These are phyloP conservation scores for Fusarium hainanense DNA, from an alignment of 2,329 filamentous ascomycete species.

Conservation along the genomic window DNA sequence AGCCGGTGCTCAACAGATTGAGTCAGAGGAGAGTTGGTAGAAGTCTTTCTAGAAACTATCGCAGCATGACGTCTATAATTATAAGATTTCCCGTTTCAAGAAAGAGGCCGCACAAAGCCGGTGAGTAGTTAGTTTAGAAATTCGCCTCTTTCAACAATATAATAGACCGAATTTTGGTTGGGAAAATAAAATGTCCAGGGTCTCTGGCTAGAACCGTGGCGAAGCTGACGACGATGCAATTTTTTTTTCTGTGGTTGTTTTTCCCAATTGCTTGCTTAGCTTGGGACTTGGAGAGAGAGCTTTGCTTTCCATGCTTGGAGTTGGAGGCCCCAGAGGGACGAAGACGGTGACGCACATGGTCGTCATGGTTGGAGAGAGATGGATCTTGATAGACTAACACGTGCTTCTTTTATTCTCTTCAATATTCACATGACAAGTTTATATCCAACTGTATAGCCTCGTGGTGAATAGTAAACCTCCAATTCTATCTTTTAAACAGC, in stretches of 20 bases:
- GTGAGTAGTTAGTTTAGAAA: neutral
- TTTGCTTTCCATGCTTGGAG: conserved; percentile 11
- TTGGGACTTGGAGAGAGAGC: neutral
- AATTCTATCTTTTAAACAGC: neutral
- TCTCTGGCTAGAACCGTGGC: conserved; percentile 32
- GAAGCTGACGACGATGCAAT: conserved; percentile 43
- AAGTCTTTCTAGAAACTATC: conserved; percentile 21
- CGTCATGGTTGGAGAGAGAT: conserved; percentile 45
- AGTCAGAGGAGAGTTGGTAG: conserved; percentile 3
- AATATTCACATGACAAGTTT: too few relatives aligned
- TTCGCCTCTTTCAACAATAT: conserved; percentile 22
- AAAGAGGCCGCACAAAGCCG: conserved; percentile 20
- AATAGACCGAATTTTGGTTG: conserved; percentile 16
- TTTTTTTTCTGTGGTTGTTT: conserved; percentile 16
- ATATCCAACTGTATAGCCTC: too few relatives aligned
- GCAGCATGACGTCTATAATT: conserved; percentile 32
- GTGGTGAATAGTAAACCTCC: too few relatives aligned
- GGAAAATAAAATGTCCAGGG: neutral
- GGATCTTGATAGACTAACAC: conserved; percentile 25
- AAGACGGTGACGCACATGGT: conserved; percentile 49
- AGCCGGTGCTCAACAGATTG: neutral
- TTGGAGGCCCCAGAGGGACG: conserved; percentile 33
- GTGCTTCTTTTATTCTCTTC: conserved; percentile 17
- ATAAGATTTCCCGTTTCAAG: conserved; percentile 3
- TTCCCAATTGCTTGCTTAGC: neutral